Percentiles rank a stretch among this genome's conserved stretches.
phyloP scores from a whole-genome alignment of 1,284 basidiomycete genomes.

The Puccinia coronata region DNA sequence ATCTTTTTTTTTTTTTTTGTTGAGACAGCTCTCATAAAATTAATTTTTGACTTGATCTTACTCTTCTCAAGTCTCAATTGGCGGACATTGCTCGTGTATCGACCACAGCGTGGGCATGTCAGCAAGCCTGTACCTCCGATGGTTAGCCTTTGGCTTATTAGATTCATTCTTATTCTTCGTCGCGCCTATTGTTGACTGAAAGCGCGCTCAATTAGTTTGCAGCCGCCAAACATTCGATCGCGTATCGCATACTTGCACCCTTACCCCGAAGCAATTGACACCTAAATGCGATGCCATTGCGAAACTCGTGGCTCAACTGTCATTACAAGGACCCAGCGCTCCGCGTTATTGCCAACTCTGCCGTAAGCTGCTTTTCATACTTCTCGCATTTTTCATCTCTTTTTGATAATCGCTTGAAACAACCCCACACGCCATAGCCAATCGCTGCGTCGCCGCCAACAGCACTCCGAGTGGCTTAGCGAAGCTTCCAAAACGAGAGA shows the following conservation, averaged over 20 bases:
- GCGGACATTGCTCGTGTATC: conserved; percentile 9
- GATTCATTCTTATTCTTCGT: not conserved
- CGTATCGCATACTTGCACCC: conserved; percentile 17
- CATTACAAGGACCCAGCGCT: conserved; percentile 16
- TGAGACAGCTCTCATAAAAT: not conserved
- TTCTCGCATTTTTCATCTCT: too few relatives aligned
- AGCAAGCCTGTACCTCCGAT: conserved; percentile 23
- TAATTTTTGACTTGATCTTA: too few relatives aligned
- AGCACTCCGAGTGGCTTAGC: conserved; percentile 7
- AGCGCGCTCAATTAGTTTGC: conserved; percentile 19
- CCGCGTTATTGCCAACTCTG: conserved; percentile 33
- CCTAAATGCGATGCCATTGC: conserved; percentile 14
- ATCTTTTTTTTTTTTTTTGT: not conserved
- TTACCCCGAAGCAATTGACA: conserved; percentile 37
- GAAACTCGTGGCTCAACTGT: conserved; percentile 27
- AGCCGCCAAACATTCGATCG: conserved; percentile 17
- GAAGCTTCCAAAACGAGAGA: conserved; percentile 4
- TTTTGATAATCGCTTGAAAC: not conserved
- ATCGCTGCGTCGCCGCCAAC: conserved; percentile 7
- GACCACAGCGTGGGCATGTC: conserved; percentile 30
- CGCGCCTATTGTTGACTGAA: not conserved
- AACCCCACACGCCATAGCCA: not conserved
- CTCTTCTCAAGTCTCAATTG: conserved; percentile 7
- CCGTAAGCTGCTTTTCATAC: conserved; percentile 16
- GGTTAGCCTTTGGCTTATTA: not conserved